Conservation (phyloP, 805 yeast genomes). For the Jamesozyma lodderae region DNA sequence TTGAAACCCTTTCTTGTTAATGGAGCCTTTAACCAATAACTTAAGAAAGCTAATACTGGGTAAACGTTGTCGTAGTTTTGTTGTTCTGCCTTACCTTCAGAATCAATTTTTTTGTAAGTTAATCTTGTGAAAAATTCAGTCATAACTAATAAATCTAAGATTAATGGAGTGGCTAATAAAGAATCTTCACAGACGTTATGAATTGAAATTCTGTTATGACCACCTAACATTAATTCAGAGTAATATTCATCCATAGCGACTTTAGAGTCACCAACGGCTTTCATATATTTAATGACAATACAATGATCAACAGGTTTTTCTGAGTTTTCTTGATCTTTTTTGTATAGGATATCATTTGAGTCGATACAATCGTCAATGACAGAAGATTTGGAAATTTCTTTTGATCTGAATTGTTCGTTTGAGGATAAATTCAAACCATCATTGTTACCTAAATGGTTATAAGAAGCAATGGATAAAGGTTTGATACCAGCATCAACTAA, state of each 20-base stretch:
- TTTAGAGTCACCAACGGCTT: conserved; percentile 92
- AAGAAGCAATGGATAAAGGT: conserved; percentile 89
- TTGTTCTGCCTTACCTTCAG: conserved; percentile 18
- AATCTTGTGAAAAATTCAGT: conserved; percentile 87
- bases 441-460: conserved; percentile 93
- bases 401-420: conserved; percentile 87
- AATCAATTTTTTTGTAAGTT: conserved; percentile 51
- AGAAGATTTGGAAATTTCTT: conserved; percentile 87
- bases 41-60: conserved; percentile 75
- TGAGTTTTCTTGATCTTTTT: conserved; percentile 43
- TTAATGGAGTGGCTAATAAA: conserved; percentile 86
- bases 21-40: conserved; percentile 97
- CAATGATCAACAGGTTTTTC: conserved; percentile 83
- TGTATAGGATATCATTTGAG: conserved; percentile 71
- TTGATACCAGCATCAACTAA: conserved; percentile 95
- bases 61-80: conserved; percentile 54
- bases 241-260: conserved; percentile 98
- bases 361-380: conserved; percentile 93
- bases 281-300: conserved; percentile 87
- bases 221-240: conserved; percentile 94
- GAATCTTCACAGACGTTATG: conserved; percentile 97
- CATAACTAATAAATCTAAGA: conserved; percentile 83
- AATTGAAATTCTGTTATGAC: conserved; percentile 87
- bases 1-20: conserved; percentile 83
- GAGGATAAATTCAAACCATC: conserved; percentile 90